A percentile compares a stretch with the other conserved stretches of the same genome.
Evolutionary conservation across 192 early-diverging fungal genomes (phyloP).

Genomic region (Backusella parvicylindrica): DNA sequence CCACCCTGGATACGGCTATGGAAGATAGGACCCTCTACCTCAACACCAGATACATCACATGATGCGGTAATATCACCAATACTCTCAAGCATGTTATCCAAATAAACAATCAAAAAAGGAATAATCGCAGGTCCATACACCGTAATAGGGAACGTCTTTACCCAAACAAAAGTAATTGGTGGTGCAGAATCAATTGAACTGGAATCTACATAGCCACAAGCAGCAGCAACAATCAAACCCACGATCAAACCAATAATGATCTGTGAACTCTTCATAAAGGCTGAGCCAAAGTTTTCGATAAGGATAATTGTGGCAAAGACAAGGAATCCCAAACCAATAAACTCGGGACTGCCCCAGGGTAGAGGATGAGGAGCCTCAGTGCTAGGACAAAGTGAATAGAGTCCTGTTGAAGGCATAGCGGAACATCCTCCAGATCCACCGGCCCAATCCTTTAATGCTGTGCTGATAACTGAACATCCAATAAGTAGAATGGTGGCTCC

Average conservation of each 20-base stretch:
- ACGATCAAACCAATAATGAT: slow-evolving; percentile 47
- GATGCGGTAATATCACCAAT: slow-evolving; percentile 52
- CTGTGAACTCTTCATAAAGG: slow-evolving; percentile 51
- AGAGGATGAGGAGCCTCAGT: slow-evolving; percentile 45
- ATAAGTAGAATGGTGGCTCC: slow-evolving; percentile 48
- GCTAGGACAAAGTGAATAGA: slow-evolving; percentile 46
- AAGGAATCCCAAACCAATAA: slow-evolving; percentile 45
- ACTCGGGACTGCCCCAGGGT: slow-evolving; percentile 49
- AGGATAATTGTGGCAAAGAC: slow-evolving; percentile 52
- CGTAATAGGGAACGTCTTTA: slow-evolving; percentile 51
- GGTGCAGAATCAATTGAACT: slow-evolving; percentile 40
- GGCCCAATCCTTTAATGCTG: slow-evolving; percentile 50
- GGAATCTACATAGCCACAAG: slow-evolving; percentile 44
- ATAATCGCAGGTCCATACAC: slow-evolving; percentile 42
- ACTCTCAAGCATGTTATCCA: slow-evolving; percentile 41
- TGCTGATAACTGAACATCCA: slow-evolving; percentile 47
- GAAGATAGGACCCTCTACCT: slow-evolving; percentile 47
- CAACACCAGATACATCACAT: slow-evolving; percentile 49
- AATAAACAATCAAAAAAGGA: slow-evolving; percentile 36
- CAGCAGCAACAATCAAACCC: slow-evolving; percentile 49
- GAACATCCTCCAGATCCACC: slow-evolving; percentile 45
- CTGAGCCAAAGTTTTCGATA: slow-evolving; percentile 50
- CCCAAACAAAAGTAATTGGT: slow-evolving; percentile 50
- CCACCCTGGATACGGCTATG: slow-evolving; percentile 52
- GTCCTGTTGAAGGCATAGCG: slow-evolving; percentile 45